Base-by-base conservation (phyloP, 352 stramenopile species). In the Pythium phragmitis region DNA sequence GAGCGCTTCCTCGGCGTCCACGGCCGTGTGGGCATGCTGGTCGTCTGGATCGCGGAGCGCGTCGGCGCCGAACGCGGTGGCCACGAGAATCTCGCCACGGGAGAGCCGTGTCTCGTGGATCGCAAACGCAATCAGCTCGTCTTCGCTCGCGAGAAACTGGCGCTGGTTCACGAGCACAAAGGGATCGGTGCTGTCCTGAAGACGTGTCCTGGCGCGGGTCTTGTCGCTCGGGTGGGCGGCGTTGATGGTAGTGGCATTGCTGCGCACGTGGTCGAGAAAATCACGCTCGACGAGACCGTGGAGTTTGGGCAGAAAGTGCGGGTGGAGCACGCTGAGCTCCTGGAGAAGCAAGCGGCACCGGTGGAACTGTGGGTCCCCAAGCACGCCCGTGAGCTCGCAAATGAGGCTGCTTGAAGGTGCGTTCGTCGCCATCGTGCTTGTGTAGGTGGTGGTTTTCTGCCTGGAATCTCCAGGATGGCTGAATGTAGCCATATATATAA, bases 331-430 rank as follows among this genome's bases (percentile, higher is more conserved):
- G 16, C 75, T 75, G 28, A 91, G 68, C 60, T 88, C 79, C 13
- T 84, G 79, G 9, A 91, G 70, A 43, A 91, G 61, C 43, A 91
- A 43, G 41, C 65, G 71, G 50, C 79, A 88, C 23, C 82, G 79
- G 47, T 91, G 82, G 66, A 79, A 89, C 42, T 81, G 72, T 16
- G 74, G 73, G 51, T 89, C 82, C 2, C 75, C 70, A 21, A 87
- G 70, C 30, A 80, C 60, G 6, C 82, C 82, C 17, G 82, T 75
- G 49, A 91, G 68, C 67, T 89, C 82, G n/a, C 75, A 88, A 30
- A 74, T 65, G 17, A 73, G 39, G 13, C 19, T 66, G 7, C 48
- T 41, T 28, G 65, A 60, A 2, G 45, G 11, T 7, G 45, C 4
- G 8, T 28, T 17, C 13, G 53, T 26, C 26, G 52, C 33, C 60